Base-by-base conservation (phyloP, 768 basidiomycete genomes). In the Macrolepiota albuminosa region DNA sequence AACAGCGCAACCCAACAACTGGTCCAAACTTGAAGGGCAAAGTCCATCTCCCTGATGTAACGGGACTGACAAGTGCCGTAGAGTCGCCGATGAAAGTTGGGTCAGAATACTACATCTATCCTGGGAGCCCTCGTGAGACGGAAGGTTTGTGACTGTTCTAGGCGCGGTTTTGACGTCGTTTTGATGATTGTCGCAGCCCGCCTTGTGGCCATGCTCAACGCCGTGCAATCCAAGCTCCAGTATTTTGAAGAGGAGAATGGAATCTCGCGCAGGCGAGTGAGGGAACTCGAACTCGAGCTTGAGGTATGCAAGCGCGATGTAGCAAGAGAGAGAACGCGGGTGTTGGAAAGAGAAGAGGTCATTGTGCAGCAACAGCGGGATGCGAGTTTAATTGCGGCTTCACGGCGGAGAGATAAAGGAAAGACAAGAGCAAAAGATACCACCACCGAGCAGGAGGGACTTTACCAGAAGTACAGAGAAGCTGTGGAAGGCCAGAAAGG, bases 401-500 rank as follows among this genome's bases (percentile, higher is more conserved):
- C 31, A n/a, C 67, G 66, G 42, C 61, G 65, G 10, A 73, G 64
- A 60, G 73, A 71, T 11, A 80, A 79, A 60, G 77, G 75, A 1
- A 81, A 77, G 55, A 76, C 71, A 33, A 67, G 68, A 40, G 74
- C 69, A 9, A 66, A 64, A 37, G 71, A 69, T 57, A 57, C 58
- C 37, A 70, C 61, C 29, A 63, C 66, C 29, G 78, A 77, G 45
- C 76, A 75, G 10, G 73, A 75, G 51, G 74, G 78, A 14, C 46
- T 78, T 31, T 69, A 75, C 26, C 75, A 78, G 61, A 76, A 87
- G 54, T 93, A 94, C 64, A 80, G 81, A 58, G 88, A 91, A 63
- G 88, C 84, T 5, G 89, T 95, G 0, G 88, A 91, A 61, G 93
- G 95, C 71, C 95, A 95, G 71, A 91, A 91, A 79, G 91, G 93